Evolutionary conservation across 352 stramenopile genomes (phyloP).

Genomic region (Phytophthora sp.): DNA sequence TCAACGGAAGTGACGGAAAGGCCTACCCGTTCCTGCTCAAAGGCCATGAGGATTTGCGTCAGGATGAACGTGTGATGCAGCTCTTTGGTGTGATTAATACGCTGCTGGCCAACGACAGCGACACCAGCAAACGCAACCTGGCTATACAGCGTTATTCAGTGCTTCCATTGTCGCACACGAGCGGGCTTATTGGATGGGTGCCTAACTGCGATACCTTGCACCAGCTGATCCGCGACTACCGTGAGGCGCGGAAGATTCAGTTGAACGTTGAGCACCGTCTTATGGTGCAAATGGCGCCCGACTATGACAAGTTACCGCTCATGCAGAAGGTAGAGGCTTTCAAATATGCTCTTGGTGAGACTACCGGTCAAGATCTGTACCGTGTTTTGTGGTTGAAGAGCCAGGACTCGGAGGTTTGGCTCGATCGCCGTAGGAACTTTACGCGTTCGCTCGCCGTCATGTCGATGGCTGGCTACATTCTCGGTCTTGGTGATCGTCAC

Average conservation of each 20-base stretch:
- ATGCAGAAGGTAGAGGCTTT: conserved; percentile 99
- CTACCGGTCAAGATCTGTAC: conserved; percentile 97
- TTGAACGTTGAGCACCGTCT: conserved; percentile 97
- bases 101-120: conserved; percentile 96
- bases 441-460: conserved; percentile 99
- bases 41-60: conserved; percentile 99
- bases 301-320: conserved; percentile 98
- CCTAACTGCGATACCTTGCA: conserved; percentile 99
- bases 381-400: conserved; percentile 99
- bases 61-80: conserved; percentile 99
- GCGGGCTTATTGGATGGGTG: conserved; percentile 99
- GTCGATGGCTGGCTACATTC: conserved; percentile 99
- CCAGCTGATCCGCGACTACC: conserved; percentile 97
- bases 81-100: conserved; percentile 99
- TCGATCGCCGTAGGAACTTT: conserved; percentile 98
- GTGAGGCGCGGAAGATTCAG: conserved; percentile 92
- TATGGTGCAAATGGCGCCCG: conserved; percentile 96
- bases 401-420: conserved; percentile 99
- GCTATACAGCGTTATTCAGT: conserved; percentile 99
- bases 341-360: conserved; percentile 92
- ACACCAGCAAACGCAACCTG: conserved; percentile 98
- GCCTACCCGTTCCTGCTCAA: conserved; percentile 99
- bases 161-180: conserved; percentile 98
- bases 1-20: conserved; percentile 97
- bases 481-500: conserved; percentile 99